Evolutionary conservation across 768 basidiomycete species (phyloP).

Genomic region (Podaxis carcinomalis): DNA sequence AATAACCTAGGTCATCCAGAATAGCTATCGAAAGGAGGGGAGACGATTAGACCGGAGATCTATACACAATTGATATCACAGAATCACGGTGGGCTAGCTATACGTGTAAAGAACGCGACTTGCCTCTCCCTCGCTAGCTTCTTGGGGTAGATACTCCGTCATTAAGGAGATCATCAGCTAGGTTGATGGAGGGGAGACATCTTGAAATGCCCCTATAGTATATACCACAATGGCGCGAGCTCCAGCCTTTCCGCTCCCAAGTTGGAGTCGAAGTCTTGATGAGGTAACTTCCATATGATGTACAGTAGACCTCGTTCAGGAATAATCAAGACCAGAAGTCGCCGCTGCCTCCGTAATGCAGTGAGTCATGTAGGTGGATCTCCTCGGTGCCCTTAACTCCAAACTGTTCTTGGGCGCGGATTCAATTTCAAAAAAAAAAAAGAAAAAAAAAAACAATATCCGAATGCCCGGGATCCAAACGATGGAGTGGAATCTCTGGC

Average conservation of each 20-base stretch:
- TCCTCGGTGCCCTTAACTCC: background rate
- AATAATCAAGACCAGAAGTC: background rate
- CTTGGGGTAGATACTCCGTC: background rate
- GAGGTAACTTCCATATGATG: background rate
- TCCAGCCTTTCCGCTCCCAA: background rate
- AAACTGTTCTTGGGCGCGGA: background rate
- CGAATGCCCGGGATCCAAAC: background rate
- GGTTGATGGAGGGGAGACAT: background rate
- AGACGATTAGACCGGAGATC: too few relatives aligned
- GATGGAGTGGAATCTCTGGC: background rate
- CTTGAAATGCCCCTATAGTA: background rate
- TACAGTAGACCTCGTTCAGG: background rate
- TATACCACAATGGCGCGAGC: background rate
- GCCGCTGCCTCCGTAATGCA: background rate
- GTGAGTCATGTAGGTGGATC: background rate
- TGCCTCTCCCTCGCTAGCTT: too few relatives aligned
- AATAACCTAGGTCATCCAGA: background rate
- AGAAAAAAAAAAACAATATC: background rate
- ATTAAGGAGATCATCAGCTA: background rate
- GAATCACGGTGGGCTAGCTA: too few relatives aligned
- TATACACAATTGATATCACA: too few relatives aligned
- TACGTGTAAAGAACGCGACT: too few relatives aligned
- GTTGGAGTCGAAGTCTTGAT: background rate
- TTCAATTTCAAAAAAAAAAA: background rate
- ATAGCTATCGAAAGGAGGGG: background rate